Percentiles rank a stretch among this genome's conserved stretches.
These are phyloP conservation scores for Musa schizocarpa DNA, from an alignment of 176 grass and related monocot species.

Conservation along the genomic window DNA sequence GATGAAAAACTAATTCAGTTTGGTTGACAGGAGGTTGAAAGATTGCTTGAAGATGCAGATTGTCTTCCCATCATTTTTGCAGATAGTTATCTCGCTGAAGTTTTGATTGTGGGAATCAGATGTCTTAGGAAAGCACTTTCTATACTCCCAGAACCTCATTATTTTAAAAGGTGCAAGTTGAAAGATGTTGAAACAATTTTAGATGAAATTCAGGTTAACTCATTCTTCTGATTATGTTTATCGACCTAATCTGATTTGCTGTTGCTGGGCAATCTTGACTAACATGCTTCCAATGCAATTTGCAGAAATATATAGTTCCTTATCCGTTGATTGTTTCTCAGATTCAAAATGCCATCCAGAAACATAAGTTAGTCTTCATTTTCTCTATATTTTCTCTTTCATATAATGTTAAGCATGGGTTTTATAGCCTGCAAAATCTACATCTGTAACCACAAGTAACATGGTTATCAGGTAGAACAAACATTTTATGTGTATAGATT, in stretches of 20 bases:
- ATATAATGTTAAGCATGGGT: neutral
- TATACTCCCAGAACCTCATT: constrained; percentile 43
- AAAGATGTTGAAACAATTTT: constrained; percentile 49
- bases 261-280: constrained; percentile 1
- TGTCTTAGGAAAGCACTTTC: constrained; percentile 62
- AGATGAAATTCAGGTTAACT: constrained; percentile 50
- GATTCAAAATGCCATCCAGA: constrained; percentile 57
- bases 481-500: too few species aligned
- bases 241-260: neutral
- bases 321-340: constrained; percentile 59
- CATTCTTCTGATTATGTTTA: constrained; percentile 10
- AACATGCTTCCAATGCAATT: constrained; percentile 5
- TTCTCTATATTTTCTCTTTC: neutral
- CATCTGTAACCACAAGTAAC: too few species aligned
- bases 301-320: constrained; percentile 56
- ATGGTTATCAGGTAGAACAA: too few species aligned
- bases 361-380: constrained; percentile 51
- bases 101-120: constrained; percentile 39
- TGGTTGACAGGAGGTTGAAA: constrained; percentile 64
- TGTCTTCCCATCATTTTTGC: constrained; percentile 30
- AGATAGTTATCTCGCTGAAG: constrained; percentile 29
- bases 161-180: constrained; percentile 44
- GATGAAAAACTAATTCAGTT: constrained; percentile 18
- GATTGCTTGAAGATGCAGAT: constrained; percentile 48
- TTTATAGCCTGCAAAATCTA: neutral